These are phyloP conservation scores for Vinca major DNA, from an alignment of 305 asterid species.

Conservation along the genomic window DNA sequence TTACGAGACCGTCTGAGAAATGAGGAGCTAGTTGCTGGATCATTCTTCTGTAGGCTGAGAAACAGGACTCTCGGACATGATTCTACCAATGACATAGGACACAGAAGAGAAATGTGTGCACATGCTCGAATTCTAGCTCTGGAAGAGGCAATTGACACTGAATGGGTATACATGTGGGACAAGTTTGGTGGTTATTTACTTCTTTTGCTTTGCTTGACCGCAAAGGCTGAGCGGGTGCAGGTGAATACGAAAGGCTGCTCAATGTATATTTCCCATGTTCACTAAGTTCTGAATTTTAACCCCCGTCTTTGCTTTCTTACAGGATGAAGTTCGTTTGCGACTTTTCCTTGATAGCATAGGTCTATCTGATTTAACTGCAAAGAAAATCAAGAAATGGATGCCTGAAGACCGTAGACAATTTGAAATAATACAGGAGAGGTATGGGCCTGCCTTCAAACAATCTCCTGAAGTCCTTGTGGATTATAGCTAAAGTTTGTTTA, in stretches of 20 bases:
- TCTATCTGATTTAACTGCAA: conserved; percentile 94
- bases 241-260: conserved; percentile 29
- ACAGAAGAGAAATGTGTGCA: conserved; percentile 96
- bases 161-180: conserved; percentile 99
- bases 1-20: conserved; percentile 93
- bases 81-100: conserved; percentile 69
- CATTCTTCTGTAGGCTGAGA: conserved; percentile 55
- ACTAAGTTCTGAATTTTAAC: conserved; percentile 9
- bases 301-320: conserved; percentile 21
- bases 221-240: conserved; percentile 99
- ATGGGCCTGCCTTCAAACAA: conserved; percentile 8
- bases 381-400: conserved; percentile 92
- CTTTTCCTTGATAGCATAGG: conserved; percentile 98
- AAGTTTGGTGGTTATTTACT: conserved; percentile 97
- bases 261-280: not conserved
- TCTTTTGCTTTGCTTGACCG: conserved; percentile 97
- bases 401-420: conserved; percentile 98
- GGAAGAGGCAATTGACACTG: conserved; percentile 99
- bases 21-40: conserved; percentile 93
- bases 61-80: conserved; percentile 61
- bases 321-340: conserved; percentile 98
- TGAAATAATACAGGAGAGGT: conserved; percentile 98
- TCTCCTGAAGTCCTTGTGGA: not conserved
- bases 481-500: conserved; percentile 15
- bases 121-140: conserved; percentile 96